Base-by-base conservation (phyloP, 2,329 filamentous ascomycete genomes). In the Cladophialophora chaetospira region DNA sequence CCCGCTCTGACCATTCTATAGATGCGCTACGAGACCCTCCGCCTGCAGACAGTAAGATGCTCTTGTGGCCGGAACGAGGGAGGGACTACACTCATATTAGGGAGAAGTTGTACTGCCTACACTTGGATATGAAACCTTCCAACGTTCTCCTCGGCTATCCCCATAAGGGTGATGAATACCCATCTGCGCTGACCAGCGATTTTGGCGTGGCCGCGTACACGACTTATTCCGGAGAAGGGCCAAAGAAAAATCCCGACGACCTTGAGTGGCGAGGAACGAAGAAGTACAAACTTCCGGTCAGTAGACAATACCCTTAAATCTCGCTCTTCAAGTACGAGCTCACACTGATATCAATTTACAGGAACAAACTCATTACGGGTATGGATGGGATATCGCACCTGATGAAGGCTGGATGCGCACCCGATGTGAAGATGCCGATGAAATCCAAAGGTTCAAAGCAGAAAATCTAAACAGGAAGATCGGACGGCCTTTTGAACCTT, bases 51-150 rank as follows among this genome's bases (percentile, higher is more conserved):
- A 59, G 45, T 35, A 43, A 50, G 23, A 44, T 26, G 4, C 23
- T 63, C 17, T 17, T 33, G 3, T 35, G 23, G 15, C 29, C 19
- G 6, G 23, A 21, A 26, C 25, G 15, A 11, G 21, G 13, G 6
- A 31, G 26, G 21, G 26, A 38, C 35, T 44, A 36, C 43, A 25
- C n/a, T 10, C 25, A 21, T n/a, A 43, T 43, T 15, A 19, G 15
- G 10, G 46, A 46, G 15, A 21, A 44, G 1, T 17, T 55, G 5
- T 84, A 1, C 62, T 94, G 93, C 55, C 92, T 97, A 19, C 94
- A 97, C 75, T 82, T 93, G 75, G 94, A 97, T 73, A 80, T 97
- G 61, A 99, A 97, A 81, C 94, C 94, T 56, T 92, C 97, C 78
- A 97, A 99, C 75, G 89, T 97, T 64, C 79, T 97, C 1, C 81